A percentile compares a stretch with the other conserved stretches of the same genome.
These are phyloP conservation scores for Moesziomyces globuligerus DNA, from an alignment of 1,284 basidiomycete species.

Conservation along the genomic window DNA sequence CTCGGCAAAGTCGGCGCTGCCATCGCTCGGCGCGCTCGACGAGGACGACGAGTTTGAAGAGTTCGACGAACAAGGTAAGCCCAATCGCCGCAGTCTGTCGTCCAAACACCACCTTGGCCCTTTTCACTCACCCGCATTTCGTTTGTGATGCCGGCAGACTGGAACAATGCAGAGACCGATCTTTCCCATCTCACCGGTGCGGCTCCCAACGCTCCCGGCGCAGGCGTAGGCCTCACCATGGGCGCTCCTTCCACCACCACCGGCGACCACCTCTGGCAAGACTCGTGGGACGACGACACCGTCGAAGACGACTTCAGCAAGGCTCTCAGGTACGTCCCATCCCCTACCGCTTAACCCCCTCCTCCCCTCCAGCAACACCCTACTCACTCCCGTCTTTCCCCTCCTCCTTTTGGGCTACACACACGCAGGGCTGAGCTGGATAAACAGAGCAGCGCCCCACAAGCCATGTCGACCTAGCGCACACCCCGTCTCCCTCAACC, in stretches of 20 bases:
- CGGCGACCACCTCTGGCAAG: conserved; percentile 86
- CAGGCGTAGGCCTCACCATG: conserved; percentile 47
- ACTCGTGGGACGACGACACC: conserved; percentile 99
- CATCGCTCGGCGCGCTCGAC: conserved; percentile 61
- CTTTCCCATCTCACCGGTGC: conserved; percentile 74
- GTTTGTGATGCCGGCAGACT: conserved; percentile 72
- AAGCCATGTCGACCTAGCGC: conserved; percentile 55
- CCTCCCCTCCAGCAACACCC: too few relatives aligned
- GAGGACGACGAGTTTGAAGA: conserved; percentile 68
- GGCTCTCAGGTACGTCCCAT: conserved; percentile 80
- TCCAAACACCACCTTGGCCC: neutral
- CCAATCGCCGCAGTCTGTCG: neutral
- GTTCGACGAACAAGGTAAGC: conserved; percentile 64
- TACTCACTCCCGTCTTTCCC: neutral
- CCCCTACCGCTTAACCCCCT: too few relatives aligned
- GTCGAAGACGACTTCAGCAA: conserved; percentile 97
- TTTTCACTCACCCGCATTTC: conserved; percentile 5
- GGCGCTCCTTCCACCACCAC: conserved; percentile 40
- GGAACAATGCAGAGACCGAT: conserved; percentile 84
- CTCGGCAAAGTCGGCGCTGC: conserved; percentile 43
- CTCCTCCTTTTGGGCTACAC: neutral
- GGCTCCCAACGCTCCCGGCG: conserved; percentile 31
- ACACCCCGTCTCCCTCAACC: neutral
- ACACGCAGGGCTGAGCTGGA: conserved; percentile 52
- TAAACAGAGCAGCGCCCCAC: conserved; percentile 45